Conservation (phyloP, 257 asterid genomes). For the Haberlea rhodopensis region DNA sequence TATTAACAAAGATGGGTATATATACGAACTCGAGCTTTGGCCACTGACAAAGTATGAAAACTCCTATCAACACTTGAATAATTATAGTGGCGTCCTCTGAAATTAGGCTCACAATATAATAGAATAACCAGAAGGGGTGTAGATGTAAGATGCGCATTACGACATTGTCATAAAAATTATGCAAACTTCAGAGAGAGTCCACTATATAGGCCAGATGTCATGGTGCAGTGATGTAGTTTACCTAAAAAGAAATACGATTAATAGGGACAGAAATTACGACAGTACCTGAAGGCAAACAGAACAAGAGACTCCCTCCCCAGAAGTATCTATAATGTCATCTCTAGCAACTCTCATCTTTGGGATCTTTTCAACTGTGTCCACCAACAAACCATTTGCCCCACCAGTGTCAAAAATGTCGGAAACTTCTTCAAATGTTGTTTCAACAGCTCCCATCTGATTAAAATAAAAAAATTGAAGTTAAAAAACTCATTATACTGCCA, state of each 20-base stretch:
- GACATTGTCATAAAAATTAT: too few relatives aligned
- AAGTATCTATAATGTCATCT: slow-evolving; percentile 55
- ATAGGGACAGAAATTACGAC: background rate
- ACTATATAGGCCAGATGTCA: too few relatives aligned
- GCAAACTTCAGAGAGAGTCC: too few relatives aligned
- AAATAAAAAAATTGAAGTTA: slow-evolving; percentile 6
- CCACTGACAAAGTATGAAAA: too few relatives aligned
- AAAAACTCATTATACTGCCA: background rate
- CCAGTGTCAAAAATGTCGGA: slow-evolving; percentile 85
- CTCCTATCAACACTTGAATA: too few relatives aligned
- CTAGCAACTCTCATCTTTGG: slow-evolving; percentile 65
- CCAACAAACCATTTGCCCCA: slow-evolving; percentile 82
- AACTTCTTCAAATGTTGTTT: slow-evolving; percentile 66
- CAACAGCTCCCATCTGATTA: slow-evolving; percentile 90
- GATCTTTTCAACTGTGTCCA: slow-evolving; percentile 80
- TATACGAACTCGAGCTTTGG: too few relatives aligned
- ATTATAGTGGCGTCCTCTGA: too few relatives aligned
- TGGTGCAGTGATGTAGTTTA: too few relatives aligned
- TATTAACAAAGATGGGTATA: background rate
- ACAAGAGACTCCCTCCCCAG: slow-evolving; percentile 81
- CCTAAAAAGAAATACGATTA: background rate
- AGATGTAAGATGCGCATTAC: too few relatives aligned
- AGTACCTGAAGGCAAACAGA: slow-evolving; percentile 96
- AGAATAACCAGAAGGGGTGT: too few relatives aligned
- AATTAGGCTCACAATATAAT: too few relatives aligned